Conservation (phyloP, 805 yeast species). For the Suhomyces kilbournensis region DNA sequence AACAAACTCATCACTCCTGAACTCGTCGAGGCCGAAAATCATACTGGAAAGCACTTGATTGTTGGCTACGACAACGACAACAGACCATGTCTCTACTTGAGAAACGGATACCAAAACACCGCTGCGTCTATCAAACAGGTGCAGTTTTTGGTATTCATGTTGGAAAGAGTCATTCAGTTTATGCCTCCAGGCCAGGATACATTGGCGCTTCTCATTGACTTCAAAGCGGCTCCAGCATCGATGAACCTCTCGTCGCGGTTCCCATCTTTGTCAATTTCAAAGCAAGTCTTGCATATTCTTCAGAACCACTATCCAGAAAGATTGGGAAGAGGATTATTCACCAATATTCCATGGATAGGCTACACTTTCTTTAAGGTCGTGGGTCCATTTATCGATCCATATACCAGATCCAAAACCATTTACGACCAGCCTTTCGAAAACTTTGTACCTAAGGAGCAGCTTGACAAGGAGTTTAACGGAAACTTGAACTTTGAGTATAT, state of each 20-base stretch:
- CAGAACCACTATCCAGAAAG: constrained; percentile 61
- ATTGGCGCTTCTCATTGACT: constrained; percentile 85
- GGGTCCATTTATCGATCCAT: constrained; percentile 58
- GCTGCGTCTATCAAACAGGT: constrained; percentile 87
- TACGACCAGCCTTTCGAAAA: constrained; percentile 58
- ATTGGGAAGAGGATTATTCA: constrained; percentile 50
- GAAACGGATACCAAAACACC: constrained; percentile 95
- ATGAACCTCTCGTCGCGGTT: constrained; percentile 39
- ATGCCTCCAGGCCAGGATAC: constrained; percentile 98
- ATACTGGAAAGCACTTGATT: constrained; percentile 88
- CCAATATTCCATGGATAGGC: constrained; percentile 57
- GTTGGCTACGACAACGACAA: constrained; percentile 87
- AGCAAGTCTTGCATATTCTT: constrained; percentile 48
- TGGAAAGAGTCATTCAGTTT: constrained; percentile 87
- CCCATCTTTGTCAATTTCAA: constrained; percentile 50
- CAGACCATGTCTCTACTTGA: constrained; percentile 88
- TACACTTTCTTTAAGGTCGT: constrained; percentile 54
- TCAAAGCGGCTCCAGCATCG: constrained; percentile 68
- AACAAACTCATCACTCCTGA: constrained; percentile 54
- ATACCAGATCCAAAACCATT: constrained; percentile 54
- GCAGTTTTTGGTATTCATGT: constrained; percentile 90
- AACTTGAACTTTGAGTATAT: constrained; percentile 49
- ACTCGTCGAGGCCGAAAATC: constrained; percentile 63
- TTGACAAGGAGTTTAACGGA: constrained; percentile 49
- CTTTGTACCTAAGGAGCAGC: constrained; percentile 51